Conservation (phyloP, 75 land plant species). For the Pinus tabuliformis region DNA sequence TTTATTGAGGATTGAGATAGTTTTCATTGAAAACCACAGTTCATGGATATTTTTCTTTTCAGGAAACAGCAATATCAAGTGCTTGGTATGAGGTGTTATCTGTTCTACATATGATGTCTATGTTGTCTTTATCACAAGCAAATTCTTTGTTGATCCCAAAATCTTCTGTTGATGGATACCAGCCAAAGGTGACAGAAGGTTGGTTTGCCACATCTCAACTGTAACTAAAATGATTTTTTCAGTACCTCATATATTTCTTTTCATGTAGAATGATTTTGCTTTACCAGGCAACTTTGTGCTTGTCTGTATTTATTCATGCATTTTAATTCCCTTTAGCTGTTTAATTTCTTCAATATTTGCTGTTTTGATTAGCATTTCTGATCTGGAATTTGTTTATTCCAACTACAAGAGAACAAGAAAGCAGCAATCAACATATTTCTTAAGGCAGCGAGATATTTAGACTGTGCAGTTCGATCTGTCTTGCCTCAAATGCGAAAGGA, state of each 20-base stretch:
- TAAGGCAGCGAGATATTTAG: constrained; percentile 82
- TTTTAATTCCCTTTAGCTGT: not conserved
- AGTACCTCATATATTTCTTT: not conserved
- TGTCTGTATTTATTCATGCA: not conserved
- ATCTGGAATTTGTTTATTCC: constrained; percentile 5
- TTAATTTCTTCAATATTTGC: not conserved
- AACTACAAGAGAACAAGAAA: constrained; percentile 9
- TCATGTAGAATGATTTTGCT: constrained; percentile 1
- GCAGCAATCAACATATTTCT: constrained; percentile 39
- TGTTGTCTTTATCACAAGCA: constrained; percentile 74
- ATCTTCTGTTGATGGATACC: constrained; percentile 73
- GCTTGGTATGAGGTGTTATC: constrained; percentile 91
- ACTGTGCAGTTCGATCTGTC: constrained; percentile 66
- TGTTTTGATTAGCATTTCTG: not conserved
- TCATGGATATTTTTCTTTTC: not conserved
- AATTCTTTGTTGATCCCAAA: constrained; percentile 73
- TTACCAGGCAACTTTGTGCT: not conserved
- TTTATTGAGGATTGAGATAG: not conserved
- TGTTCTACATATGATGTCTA: constrained; percentile 82
- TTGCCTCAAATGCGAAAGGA: constrained; percentile 58
- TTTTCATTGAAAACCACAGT: not conserved
- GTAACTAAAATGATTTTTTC: not conserved
- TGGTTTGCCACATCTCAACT: constrained; percentile 5
- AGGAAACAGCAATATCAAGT: constrained; percentile 79
- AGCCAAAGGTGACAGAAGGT: constrained; percentile 76